Conservation (phyloP, 1,284 basidiomycete species). For the Ceratorhiza oryzae-sativae region DNA sequence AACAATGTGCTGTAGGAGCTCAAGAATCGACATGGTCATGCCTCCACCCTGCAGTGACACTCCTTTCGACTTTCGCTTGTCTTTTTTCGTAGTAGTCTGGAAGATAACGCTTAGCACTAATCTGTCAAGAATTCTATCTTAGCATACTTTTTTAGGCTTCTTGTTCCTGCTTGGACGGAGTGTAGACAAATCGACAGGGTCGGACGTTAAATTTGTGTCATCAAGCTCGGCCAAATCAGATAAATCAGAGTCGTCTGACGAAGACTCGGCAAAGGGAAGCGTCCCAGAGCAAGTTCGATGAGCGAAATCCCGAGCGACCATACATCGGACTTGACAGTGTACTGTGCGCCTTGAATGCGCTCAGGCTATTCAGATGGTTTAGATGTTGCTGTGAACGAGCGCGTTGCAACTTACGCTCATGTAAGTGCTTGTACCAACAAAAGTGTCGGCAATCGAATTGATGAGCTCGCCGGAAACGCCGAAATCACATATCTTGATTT, state of each 20-base stretch:
- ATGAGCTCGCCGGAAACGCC: conserved; percentile 98
- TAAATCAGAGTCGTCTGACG: conserved; percentile 68
- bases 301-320: conserved; percentile 97
- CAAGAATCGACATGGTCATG: conserved; percentile 96
- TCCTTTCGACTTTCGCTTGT: conserved; percentile 73
- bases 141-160: conserved; percentile 46
- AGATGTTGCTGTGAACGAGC: conserved; percentile 31
- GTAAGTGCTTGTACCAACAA: conserved; percentile 98
- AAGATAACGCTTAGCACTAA: background rate
- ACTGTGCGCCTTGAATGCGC: conserved; percentile 97
- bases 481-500: conserved; percentile 99
- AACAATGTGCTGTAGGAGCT: conserved; percentile 96
- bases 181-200: conserved; percentile 51
- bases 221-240: conserved; percentile 65
- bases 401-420: conserved; percentile 83
- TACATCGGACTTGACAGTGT: conserved; percentile 97
- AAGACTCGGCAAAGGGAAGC: conserved; percentile 87
- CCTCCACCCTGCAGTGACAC: conserved; percentile 88
- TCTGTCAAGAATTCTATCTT: background rate
- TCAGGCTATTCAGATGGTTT: conserved; percentile 72
- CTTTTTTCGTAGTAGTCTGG: conserved; percentile 49
- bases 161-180: conserved; percentile 25
- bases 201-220: conserved; percentile 68
- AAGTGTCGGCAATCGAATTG: conserved; percentile 98
- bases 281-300: conserved; percentile 92